These are phyloP conservation scores for Mrakia blollopis DNA, from an alignment of 768 basidiomycete species.

Conservation along the genomic window DNA sequence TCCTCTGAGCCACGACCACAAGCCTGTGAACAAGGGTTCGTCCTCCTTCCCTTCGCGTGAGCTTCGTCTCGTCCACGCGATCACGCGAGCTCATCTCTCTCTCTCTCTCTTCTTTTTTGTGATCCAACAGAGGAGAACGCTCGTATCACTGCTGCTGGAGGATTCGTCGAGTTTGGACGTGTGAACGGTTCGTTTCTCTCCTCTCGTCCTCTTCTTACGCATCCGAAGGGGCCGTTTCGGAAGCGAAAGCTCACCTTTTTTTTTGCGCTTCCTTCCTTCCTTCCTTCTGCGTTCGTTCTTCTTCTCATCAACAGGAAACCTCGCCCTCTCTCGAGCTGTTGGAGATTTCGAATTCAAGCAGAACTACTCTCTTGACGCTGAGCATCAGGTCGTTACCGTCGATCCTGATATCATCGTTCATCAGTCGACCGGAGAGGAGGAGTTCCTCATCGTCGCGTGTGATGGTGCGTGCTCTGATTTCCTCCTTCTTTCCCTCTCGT, in stretches of 20 bases:
- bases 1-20: conserved; percentile 89
- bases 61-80: not conserved
- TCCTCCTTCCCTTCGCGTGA: conserved; percentile 49
- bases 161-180: conserved; percentile 91
- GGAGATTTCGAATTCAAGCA: conserved; percentile 99
- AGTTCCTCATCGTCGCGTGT: conserved; percentile 93
- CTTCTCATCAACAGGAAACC: conserved; percentile 61
- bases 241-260: not conserved
- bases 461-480: conserved; percentile 65
- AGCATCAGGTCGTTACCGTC: conserved; percentile 89
- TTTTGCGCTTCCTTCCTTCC: too few relatives aligned
- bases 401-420: conserved; percentile 87
- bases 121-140: conserved; percentile 60
- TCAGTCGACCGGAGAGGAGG: conserved; percentile 78
- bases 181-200: conserved; percentile 89
- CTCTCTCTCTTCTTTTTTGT: too few relatives aligned
- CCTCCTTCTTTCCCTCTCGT: not conserved
- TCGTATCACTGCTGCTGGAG: conserved; percentile 84
- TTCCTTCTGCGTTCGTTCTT: not conserved
- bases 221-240: not conserved
- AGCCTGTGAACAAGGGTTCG: conserved; percentile 68
- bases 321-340: conserved; percentile 87
- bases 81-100: conserved; percentile 30
- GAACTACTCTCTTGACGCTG: conserved; percentile 70
- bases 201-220: conserved; percentile 34